A percentile compares a stretch with the other conserved stretches of the same genome.
These are phyloP conservation scores for Zygnema circumcarinatum DNA, from an alignment of 139 green algal species.

Conservation along the genomic window DNA sequence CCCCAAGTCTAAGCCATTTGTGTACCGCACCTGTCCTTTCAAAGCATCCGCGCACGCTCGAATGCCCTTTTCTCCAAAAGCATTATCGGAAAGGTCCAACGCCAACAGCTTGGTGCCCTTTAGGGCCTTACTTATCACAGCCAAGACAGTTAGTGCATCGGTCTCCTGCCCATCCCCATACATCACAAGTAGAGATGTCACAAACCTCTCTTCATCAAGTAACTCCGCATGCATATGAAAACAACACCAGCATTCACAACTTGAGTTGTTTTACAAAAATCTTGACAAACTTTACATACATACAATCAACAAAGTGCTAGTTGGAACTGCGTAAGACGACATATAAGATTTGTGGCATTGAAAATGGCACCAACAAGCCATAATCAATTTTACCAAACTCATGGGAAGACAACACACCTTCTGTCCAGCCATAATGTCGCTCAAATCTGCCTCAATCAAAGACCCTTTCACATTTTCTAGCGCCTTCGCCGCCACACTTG, in stretches of 20 bases:
- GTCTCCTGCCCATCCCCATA: constrained; percentile 30
- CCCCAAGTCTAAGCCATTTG: too few species aligned
- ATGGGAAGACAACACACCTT: too few species aligned
- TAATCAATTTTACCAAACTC: too few species aligned
- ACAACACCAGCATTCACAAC: background rate
- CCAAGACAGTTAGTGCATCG: constrained; percentile 28
- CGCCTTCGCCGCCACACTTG: constrained; percentile 14
- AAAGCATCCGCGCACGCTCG: constrained; percentile 32
- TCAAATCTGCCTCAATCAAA: constrained; percentile 34
- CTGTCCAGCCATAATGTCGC: constrained; percentile 44
- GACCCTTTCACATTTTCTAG: constrained; percentile 5
- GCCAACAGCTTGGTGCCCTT: constrained; percentile 36
- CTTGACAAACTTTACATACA: constrained; percentile 15
- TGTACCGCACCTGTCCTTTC: constrained; percentile 29
- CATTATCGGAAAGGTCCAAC: constrained; percentile 49
- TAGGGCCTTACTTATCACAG: background rate
- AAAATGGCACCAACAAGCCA: too few species aligned
- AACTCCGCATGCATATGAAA: background rate
- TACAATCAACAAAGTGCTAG: too few species aligned
- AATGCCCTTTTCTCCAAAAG: constrained; percentile 53
- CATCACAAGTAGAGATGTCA: too few species aligned
- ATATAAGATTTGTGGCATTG: too few species aligned
- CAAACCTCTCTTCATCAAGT: background rate
- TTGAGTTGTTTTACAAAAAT: background rate
- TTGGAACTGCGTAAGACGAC: too few species aligned